Evolutionary conservation across 371 early-diverging fungal genomes (phyloP), one percentile per base, ranked within the genome.

Genomic region (Mucor irregularis): DNA sequence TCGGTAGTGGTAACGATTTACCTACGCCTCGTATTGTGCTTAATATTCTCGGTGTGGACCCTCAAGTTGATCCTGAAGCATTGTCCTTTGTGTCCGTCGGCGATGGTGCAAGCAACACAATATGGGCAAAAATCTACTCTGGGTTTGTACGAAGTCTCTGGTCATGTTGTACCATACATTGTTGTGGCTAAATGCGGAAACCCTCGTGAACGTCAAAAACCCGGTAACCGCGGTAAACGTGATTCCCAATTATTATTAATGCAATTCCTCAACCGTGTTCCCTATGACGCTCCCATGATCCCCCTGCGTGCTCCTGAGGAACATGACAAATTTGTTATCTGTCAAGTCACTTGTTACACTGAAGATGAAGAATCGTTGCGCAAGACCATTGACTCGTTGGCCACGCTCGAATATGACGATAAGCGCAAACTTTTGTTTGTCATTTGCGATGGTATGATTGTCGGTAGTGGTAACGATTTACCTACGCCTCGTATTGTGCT

Each of bases 201-300:
- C 0, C 85, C 87, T 2, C 78, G 80, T 4, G 95, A 97, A 57
- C 62, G 71, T 14, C 76, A 86, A 51, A 91, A 92, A 61, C 90
- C 95, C 7, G 95, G 96, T n/a, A 98, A 99, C 66, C 84, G 99
- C 55, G 99, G 99, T 60, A 99, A 99, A 71, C 89, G 99, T 55
- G 99, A 99, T 74, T 95, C 97, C 44, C 99, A 99, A 80, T 82
- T 99, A 73, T 80, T 99, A 25, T 80, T 95, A 64, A 98, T 99
- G 99, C 82, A 90, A 47, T 99, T 97, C 87, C 86, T 99, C 62
- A 92, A 94, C 72, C 91, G 94, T 55, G 92, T 99, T 19, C 94
- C 96, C 66, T 94, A 91, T 68, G 90, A 93, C 69, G 66, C 78
- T n/a, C 88, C 93, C 46, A 90, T 97, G 91, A 84, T 86, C 9